Conservation (phyloP, 805 yeast species). For the Torulaspora gathmanii region DNA sequence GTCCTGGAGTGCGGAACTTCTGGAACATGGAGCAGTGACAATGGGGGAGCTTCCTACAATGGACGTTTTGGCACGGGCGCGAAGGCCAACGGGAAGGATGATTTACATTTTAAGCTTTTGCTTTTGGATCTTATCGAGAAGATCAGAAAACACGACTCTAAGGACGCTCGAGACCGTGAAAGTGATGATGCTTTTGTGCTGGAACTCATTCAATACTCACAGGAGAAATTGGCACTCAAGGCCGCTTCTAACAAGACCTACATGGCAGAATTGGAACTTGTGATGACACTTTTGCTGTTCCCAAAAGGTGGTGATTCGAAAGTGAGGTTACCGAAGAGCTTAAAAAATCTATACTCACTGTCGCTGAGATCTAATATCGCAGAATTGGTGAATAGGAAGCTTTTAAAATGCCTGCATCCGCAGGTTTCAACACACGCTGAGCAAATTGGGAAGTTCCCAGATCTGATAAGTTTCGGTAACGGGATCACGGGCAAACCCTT, state of each 20-base stretch:
- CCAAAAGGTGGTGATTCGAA: constrained; percentile 34
- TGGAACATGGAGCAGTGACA: constrained; percentile 1
- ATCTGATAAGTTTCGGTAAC: constrained; percentile 18
- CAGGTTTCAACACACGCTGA: constrained; percentile 14
- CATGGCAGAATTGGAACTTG: constrained; percentile 68
- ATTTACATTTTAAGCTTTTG: constrained; percentile 68
- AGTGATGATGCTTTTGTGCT: constrained; percentile 43
- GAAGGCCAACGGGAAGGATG: constrained; percentile 42
- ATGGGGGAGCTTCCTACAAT: neutral
- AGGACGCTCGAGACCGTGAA: constrained; percentile 14
- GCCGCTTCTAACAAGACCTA: constrained; percentile 55
- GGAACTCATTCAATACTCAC: constrained; percentile 53
- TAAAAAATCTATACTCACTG: constrained; percentile 53
- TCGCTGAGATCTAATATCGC: constrained; percentile 63
- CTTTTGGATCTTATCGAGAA: constrained; percentile 74
- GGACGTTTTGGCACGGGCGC: constrained; percentile 2
- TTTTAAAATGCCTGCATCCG: constrained; percentile 26
- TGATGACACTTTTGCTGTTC: constrained; percentile 72
- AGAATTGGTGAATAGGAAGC: constrained; percentile 57
- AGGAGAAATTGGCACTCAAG: constrained; percentile 56
- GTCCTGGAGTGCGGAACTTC: constrained; percentile 20
- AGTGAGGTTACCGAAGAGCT: constrained; percentile 48
- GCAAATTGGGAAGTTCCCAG: constrained; percentile 18
- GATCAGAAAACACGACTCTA: constrained; percentile 47
- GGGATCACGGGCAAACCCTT: constrained; percentile 10